Percentiles rank a stretch among this genome's conserved stretches.
These are phyloP conservation scores for Picea glauca DNA, from an alignment of 75 land plant genomes.

Conservation along the genomic window DNA sequence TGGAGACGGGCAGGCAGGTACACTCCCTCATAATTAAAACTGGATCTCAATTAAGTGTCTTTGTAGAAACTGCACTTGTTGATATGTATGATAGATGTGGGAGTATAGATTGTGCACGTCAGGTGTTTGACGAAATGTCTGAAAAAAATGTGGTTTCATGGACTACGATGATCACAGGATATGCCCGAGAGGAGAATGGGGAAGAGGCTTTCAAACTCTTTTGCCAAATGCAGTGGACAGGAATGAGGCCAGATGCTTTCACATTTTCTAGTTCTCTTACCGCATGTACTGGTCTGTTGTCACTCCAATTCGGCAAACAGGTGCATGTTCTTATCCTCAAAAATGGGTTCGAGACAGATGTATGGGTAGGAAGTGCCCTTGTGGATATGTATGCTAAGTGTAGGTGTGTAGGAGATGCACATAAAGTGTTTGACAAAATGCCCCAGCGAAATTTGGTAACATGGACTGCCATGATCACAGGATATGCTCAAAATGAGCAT, in stretches of 20 bases:
- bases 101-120: conserved; percentile 31
- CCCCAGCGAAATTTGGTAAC: conserved; percentile 9
- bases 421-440: conserved; percentile 17
- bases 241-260: conserved; percentile 25
- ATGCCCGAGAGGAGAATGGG: conserved; percentile 23
- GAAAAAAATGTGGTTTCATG: conserved; percentile 52
- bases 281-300: conserved; percentile 6
- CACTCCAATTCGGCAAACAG: conserved; percentile 13
- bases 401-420: conserved; percentile 8
- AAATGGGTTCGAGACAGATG: conserved; percentile 23
- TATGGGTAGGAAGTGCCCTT: conserved; percentile 38
- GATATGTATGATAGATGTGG: conserved; percentile 38
- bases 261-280: conserved; percentile 25
- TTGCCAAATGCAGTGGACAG: conserved; percentile 31
- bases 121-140: conserved; percentile 42
- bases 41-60: conserved; percentile 2
- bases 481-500: background rate
- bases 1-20: no score
- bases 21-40: no score
- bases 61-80: conserved; percentile 16
- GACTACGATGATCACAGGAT: conserved; percentile 67
- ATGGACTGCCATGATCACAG: conserved; percentile 16
- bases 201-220: conserved; percentile 48
- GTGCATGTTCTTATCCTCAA: conserved; percentile 42
- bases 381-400: conserved; percentile 35